These are phyloP conservation scores for Sporothrix dimorphospora DNA, from an alignment of 2,329 filamentous ascomycete genomes.

Conservation along the genomic window DNA sequence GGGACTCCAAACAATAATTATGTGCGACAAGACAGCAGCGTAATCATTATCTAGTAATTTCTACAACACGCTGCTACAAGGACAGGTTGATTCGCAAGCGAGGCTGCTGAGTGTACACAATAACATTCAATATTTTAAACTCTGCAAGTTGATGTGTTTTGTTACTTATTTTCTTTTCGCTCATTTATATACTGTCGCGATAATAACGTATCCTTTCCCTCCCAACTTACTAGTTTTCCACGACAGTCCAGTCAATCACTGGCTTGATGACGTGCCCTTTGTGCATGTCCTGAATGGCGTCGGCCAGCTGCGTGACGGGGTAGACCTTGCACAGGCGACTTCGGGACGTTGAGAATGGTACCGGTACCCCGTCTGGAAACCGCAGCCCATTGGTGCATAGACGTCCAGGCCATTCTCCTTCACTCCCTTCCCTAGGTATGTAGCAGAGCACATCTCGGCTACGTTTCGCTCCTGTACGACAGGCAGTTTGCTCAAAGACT, in stretches of 20 bases:
- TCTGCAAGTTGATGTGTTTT: too few species aligned
- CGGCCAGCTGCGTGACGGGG: not conserved
- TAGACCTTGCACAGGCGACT: not conserved
- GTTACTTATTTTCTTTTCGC: too few species aligned
- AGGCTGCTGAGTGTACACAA: too few species aligned
- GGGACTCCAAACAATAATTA: too few species aligned
- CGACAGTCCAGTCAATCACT: not conserved
- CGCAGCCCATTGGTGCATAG: not conserved
- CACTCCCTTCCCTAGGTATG: not conserved
- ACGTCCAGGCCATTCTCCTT: not conserved
- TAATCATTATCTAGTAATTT: too few species aligned
- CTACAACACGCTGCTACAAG: too few species aligned
- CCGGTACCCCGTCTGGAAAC: not conserved
- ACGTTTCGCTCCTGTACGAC: not conserved
- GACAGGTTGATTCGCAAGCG: too few species aligned
- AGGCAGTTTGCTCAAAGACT: not conserved
- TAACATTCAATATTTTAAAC: too few species aligned
- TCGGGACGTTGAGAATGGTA: not conserved
- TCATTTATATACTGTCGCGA: too few species aligned
- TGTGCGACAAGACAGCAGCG: too few species aligned
- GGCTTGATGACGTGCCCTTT: not conserved
- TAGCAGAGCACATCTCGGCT: not conserved
- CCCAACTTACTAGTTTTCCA: too few species aligned
- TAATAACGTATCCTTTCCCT: too few species aligned
- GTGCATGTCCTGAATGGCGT: not conserved